Conservation (phyloP, 1,284 basidiomycete genomes). For the Cutaneotrichosporon daszewskae region DNA sequence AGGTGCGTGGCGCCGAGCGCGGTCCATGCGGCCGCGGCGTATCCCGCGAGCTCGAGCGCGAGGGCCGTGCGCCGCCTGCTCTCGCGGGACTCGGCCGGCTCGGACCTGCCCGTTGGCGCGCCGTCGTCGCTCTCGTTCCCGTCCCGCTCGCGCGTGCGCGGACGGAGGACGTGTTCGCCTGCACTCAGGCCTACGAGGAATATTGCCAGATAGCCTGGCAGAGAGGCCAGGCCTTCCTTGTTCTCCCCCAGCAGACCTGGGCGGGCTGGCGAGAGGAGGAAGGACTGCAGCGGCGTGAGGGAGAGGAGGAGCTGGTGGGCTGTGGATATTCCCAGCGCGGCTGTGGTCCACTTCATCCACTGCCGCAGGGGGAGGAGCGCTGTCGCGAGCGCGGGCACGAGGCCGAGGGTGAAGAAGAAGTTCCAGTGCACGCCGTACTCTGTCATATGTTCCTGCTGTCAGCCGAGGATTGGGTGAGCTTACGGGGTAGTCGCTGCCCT, state of each 20-base stretch:
- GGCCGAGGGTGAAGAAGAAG: conserved; percentile 89
- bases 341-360: conserved; percentile 56
- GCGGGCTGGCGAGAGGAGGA: conserved; percentile 62
- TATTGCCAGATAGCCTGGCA: conserved; percentile 82
- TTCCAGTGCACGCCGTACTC: conserved; percentile 99
- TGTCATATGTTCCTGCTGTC: conserved; percentile 79
- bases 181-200: conserved; percentile 78
- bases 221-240: conserved; percentile 82
- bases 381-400: conserved; percentile 71
- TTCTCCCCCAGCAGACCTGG: conserved; percentile 67
- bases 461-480: conserved; percentile 25
- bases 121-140: conserved; percentile 6
- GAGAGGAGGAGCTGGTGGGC: conserved; percentile 66
- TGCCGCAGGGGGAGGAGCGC: conserved; percentile 61
- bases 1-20: conserved; percentile 51
- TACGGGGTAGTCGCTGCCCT: conserved; percentile 89
- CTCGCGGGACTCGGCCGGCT: conserved; percentile 27
- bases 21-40: conserved; percentile 72
- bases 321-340: conserved; percentile 55
- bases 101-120: too few relatives aligned
- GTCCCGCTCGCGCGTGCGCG: conserved; percentile 36
- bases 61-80: conserved; percentile 60
- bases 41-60: conserved; percentile 68
- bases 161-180: conserved; percentile 74
- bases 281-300: conserved; percentile 54